Conservation (phyloP, 139 green algal genomes). For the Coccomyxa sp. region DNA sequence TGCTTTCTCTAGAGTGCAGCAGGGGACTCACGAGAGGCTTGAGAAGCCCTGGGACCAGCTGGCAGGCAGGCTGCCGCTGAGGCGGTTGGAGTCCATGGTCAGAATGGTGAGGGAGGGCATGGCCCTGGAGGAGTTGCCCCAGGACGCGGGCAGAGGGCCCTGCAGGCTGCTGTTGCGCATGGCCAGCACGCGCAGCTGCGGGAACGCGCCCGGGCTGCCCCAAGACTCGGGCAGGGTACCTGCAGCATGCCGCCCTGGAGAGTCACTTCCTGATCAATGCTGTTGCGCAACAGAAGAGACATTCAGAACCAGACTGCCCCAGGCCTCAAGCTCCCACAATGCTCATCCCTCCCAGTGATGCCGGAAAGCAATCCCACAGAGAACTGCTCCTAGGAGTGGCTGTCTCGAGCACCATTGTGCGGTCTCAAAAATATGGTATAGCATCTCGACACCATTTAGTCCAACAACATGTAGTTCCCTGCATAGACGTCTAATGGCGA, state of each 20-base stretch:
- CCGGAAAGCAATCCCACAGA: no score
- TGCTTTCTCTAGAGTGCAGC: no score
- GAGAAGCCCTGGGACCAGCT: slow-evolving; percentile 10
- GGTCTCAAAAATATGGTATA: no score
- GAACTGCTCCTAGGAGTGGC: no score
- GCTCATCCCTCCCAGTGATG: no score
- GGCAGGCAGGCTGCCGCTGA: slow-evolving; percentile 11
- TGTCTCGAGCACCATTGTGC: no score
- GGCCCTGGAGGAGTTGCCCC: slow-evolving; percentile 12
- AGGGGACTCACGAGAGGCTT: slow-evolving; percentile 1
- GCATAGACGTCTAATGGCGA: no score
- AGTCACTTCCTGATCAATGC: background rate
- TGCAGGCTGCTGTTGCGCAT: slow-evolving; percentile 19
- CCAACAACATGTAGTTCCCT: no score
- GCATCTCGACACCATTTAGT: no score
- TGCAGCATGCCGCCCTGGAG: background rate
- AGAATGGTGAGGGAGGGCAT: slow-evolving; percentile 18
- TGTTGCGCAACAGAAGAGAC: background rate
- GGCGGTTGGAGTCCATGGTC: slow-evolving; percentile 18
- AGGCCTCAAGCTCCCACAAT: background rate
- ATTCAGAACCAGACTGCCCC: background rate
- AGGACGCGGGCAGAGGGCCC: slow-evolving; percentile 17
- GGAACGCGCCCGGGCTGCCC: slow-evolving; percentile 20
- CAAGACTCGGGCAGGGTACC: slow-evolving; percentile 7
- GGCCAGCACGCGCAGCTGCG: slow-evolving; percentile 13